Conservation (phyloP, 2,329 filamentous ascomycete genomes). For the Claviceps digitariae region DNA sequence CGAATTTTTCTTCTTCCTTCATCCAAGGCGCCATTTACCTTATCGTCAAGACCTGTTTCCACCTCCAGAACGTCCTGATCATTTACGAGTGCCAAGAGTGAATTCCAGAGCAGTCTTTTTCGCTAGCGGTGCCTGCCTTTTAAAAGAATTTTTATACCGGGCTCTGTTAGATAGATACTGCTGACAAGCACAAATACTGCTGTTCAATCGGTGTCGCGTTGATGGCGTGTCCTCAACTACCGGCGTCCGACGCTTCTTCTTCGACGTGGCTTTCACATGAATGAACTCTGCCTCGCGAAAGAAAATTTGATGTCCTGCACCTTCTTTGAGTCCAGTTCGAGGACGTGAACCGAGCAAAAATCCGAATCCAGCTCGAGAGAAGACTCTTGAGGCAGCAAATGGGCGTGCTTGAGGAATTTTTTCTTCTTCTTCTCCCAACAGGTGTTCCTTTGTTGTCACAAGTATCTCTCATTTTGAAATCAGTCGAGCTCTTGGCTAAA, state of each 20-base stretch:
- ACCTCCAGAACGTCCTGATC: conserved; percentile 69
- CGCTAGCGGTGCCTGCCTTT: conserved; percentile 90
- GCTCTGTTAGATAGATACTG: conserved; percentile 96
- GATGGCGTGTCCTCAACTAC: background rate
- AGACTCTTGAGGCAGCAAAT: background rate
- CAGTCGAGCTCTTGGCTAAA: conserved; percentile 9
- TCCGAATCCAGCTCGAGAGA: background rate
- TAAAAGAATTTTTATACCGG: conserved; percentile 42
- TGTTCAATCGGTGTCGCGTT: background rate
- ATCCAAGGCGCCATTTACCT: conserved; percentile 66
- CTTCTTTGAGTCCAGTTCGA: background rate
- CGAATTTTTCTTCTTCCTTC: background rate
- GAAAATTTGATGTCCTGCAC: background rate
- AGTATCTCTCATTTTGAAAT: background rate
- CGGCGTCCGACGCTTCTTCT: background rate
- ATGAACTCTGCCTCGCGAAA: background rate
- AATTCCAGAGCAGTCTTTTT: conserved; percentile 70
- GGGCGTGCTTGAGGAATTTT: too few relatives aligned
- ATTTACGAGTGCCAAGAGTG: conserved; percentile 82
- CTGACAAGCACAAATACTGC: conserved; percentile 42
- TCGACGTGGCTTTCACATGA: background rate
- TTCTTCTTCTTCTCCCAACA: background rate
- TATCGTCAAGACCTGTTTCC: conserved; percentile 76
- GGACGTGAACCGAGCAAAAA: background rate
- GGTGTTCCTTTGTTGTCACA: background rate